phyloP scores from a whole-genome alignment of 1,284 basidiomycete genomes.

The Stereum hirsutum region DNA sequence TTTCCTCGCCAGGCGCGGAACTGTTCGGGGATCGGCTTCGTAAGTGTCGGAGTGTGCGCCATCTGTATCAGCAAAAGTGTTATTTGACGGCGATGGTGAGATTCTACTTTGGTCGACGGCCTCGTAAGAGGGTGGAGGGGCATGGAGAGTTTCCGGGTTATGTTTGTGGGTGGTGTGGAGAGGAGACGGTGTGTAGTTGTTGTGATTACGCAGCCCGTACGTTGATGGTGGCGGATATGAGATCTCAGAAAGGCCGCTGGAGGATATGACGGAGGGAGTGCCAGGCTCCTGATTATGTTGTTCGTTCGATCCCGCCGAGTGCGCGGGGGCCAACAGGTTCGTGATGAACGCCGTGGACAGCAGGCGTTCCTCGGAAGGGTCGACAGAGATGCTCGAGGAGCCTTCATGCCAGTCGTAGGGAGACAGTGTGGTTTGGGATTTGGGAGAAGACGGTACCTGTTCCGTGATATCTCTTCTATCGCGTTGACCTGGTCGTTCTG shows the following conservation, averaged over 20 bases:
- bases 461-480: not conserved
- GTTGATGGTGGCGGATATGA: conserved; percentile 30
- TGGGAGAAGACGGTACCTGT: conserved; percentile 1
- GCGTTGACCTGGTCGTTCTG: not conserved
- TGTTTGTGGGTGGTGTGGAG: not conserved
- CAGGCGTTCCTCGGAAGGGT: conserved; percentile 44
- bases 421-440: conserved; percentile 12
- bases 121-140: not conserved
- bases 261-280: not conserved
- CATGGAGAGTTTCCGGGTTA: not conserved
- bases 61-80: conserved; percentile 9
- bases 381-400: conserved; percentile 45
- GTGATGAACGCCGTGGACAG: conserved; percentile 56
- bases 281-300: not conserved
- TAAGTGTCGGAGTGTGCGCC: conserved; percentile 6
- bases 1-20: conserved; percentile 1
- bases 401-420: conserved; percentile 52
- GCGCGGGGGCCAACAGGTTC: conserved; percentile 29
- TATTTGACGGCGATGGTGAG: not conserved
- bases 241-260: conserved; percentile 29
- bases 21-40: not conserved
- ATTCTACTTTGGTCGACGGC: not conserved
- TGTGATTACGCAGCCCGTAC: not conserved
- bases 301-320: conserved; percentile 11
- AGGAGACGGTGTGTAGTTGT: not conserved